Evolutionary conservation across 2,329 filamentous ascomycete species (phyloP), one percentile per base, ranked within the genome.

Genomic region (Colletotrichum lentis): DNA sequence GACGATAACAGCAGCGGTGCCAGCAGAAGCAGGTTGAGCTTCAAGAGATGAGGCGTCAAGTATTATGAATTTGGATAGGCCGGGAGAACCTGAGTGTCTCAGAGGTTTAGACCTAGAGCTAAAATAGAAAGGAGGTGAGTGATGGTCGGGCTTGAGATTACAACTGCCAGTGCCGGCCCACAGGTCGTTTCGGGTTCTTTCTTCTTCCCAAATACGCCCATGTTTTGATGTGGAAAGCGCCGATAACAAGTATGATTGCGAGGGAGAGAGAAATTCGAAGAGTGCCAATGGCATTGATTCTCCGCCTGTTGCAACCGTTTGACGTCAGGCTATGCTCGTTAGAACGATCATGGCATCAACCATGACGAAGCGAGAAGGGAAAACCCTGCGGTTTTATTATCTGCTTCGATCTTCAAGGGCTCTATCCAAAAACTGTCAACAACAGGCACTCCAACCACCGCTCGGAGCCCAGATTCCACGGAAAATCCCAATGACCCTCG

Each of bases 31-130:
- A 83, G 70, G 57, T 84, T 84, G 7, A 84, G 75, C 35, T 77
- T 72, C 3, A 83, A 71, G 0, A 85, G 73, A 73, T 83, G 80
- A 0, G 77, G 74, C 2, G 76, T 74, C 8, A 76, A 75, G 62
- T 78, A 83, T 83, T 83, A 84, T n/a, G 76, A 75, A 41, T 75
- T 76, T 24, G 75, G 71, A 58, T 80, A 75, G n/a, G 77, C 60
- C 16, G 82, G 82, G 2, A 84, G 74, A 3, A 83, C 74, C 73
- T 76, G 37, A 31, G 57, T 20, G 8, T 18, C 14, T 27, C 3
- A 2, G 24, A 7, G 3, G 39, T 56, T 22, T 41, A 18, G 18
- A 1, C 5, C 12, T 20, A 12, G 12, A 8, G 8, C 27, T 31
- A 16, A 41, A 22, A 10, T 7, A 10, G 14, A 11, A 31, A 24